Evolutionary conservation across 1,284 basidiomycete genomes (phyloP).

Genomic region (Phlebopus sp.): DNA sequence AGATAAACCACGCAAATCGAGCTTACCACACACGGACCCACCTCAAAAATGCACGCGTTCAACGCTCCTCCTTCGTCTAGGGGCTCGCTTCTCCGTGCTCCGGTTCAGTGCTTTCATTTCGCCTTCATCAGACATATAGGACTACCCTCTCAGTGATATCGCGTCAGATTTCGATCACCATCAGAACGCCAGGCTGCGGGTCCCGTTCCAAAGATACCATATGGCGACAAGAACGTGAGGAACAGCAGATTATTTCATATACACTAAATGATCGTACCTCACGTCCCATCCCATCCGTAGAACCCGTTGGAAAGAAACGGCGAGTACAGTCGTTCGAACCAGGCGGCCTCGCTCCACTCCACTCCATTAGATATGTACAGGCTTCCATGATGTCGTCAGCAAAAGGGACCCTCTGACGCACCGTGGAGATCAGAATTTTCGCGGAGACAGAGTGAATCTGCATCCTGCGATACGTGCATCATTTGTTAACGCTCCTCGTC

Average conservation of each 20-base stretch:
- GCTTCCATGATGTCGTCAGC: slow-evolving; percentile 28
- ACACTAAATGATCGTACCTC: slow-evolving; percentile 5
- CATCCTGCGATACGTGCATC: slow-evolving; percentile 5
- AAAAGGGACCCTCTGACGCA: slow-evolving; percentile 27
- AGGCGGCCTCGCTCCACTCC: too few species aligned
- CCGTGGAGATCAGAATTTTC: slow-evolving; percentile 11
- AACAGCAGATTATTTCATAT: slow-evolving; percentile 6
- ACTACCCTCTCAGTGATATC: too few species aligned
- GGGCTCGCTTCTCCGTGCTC: slow-evolving; percentile 6
- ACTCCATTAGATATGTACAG: neutral
- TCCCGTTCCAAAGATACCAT: slow-evolving; percentile 9
- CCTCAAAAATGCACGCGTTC: slow-evolving; percentile 26
- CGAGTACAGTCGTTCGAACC: neutral
- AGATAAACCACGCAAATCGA: too few species aligned
- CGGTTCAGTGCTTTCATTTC: slow-evolving; percentile 13
- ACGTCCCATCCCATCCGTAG: slow-evolving; percentile 9
- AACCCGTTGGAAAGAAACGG: slow-evolving; percentile 16
- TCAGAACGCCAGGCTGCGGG: slow-evolving; percentile 7
- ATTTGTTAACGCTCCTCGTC: neutral
- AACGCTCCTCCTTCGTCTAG: slow-evolving; percentile 25
- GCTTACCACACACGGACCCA: slow-evolving; percentile 18
- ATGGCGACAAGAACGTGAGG: slow-evolving; percentile 16
- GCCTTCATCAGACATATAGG: neutral
- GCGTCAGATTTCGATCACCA: neutral
- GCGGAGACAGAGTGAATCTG: slow-evolving; percentile 6